Evolutionary conservation across 2,329 filamentous ascomycete genomes (phyloP), one percentile per base, ranked within the genome.

Genomic region (Calonectria henricotiae): DNA sequence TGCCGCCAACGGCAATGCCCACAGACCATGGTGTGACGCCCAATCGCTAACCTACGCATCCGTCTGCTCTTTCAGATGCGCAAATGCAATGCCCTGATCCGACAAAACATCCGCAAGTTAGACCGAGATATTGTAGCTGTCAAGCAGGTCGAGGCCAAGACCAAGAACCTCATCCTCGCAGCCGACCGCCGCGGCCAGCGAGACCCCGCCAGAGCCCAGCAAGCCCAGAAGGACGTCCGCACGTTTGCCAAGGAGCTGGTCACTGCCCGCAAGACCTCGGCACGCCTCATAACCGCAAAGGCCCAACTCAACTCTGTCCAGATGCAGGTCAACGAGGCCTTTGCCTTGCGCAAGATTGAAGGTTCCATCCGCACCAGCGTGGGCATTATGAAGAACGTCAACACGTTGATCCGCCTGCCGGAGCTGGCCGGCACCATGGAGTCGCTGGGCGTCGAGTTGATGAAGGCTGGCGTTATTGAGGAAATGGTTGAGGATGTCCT

Each of bases 271-370:
- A 94, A 92, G 80, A 91, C 95, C 73, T 89, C 88, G 20, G 85
- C 88, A 35, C 91, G 96, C 5, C 88, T 98, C 44, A 88, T 92
- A 20, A 98, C 96, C 0, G 93, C 92, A 77, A 97, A 97, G 81
- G 96, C 96, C 2, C 96, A 98, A 84, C 89, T 99, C 58, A 91
- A 92, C 80, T 96, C 93, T 75, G 96, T 99, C 49, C 92, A 96
- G 83, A 97, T 98, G 95, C 96, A 98, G 84, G 96, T 99, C 79
- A 94, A 95, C 79, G 96, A 98, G 85, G 95, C 96, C 1, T 98
- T 98, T 82, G 94, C 94, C 1, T 92, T 98, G 77, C 92, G 94
- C 76, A 97, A 97, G 87, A 98, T 99, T 73, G 95, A 98, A 84
- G 96, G 95, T 54, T 95, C 92, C 78, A 95, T 99, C 79, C 89